Conservation (phyloP, 805 yeast genomes). For the Wickerhamomyces strasburgensis region DNA sequence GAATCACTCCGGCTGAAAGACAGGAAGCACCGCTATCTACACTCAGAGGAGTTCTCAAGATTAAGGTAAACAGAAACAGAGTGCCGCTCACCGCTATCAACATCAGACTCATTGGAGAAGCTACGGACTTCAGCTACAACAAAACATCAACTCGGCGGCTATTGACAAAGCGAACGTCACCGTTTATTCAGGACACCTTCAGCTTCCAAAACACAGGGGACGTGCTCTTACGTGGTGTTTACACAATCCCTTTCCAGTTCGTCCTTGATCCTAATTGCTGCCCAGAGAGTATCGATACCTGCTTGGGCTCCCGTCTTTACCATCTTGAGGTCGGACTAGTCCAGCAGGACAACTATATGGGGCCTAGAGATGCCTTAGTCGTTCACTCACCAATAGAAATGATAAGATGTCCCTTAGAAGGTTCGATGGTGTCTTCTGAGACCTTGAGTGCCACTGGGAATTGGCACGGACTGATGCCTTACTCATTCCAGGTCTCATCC, state of each 20-base stretch:
- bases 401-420: constrained; percentile 14
- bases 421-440: constrained; percentile 11
- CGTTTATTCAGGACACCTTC: constrained; percentile 14
- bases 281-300: constrained; percentile 15
- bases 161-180: constrained; percentile 1
- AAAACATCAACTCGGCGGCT: constrained; percentile 2
- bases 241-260: constrained; percentile 23
- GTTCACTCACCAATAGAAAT: constrained; percentile 7
- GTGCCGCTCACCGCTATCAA: constrained; percentile 10
- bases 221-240: constrained; percentile 15
- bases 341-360: background rate
- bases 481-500: constrained; percentile 13
- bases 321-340: constrained; percentile 10
- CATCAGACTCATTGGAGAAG: constrained; percentile 15
- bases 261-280: constrained; percentile 12
- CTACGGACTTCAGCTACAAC: constrained; percentile 7
- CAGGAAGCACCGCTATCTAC: constrained; percentile 5
- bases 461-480: constrained; percentile 18
- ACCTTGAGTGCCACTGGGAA: constrained; percentile 9
- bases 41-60: constrained; percentile 12
- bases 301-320: constrained; percentile 15
- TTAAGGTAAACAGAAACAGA: constrained; percentile 8
- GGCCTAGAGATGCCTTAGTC: background rate
- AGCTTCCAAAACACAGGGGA: constrained; percentile 1
- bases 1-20: constrained; percentile 17